These are phyloP conservation scores for Aureobasidium sp. DNA, from an alignment of 2,329 filamentous ascomycete genomes.

Conservation along the genomic window DNA sequence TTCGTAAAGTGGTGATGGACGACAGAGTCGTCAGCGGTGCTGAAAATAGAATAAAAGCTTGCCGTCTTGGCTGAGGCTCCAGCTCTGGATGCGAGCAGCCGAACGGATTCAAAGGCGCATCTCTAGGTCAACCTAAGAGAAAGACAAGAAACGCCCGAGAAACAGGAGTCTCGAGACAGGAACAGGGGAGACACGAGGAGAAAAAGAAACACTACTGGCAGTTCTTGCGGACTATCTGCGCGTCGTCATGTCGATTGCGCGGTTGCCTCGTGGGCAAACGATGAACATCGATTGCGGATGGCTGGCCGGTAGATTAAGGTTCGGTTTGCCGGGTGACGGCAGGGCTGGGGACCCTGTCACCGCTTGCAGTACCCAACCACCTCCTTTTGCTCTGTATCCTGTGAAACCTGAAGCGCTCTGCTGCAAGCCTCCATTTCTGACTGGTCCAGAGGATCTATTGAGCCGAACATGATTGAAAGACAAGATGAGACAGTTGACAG, in stretches of 20 bases:
- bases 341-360: neutral
- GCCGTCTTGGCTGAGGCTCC: neutral
- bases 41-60: slow-evolving; percentile 3
- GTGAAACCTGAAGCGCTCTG: slow-evolving; percentile 2
- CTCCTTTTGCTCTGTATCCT: neutral
- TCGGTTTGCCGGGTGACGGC: neutral
- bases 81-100: slow-evolving; percentile 7
- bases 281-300: slow-evolving; percentile 9
- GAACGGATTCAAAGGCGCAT: slow-evolving; percentile 6
- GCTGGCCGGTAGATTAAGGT: slow-evolving; percentile 8
- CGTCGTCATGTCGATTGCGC: slow-evolving; percentile 15
- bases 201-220: slow-evolving; percentile 9
- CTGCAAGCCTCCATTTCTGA: neutral
- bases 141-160: slow-evolving; percentile 7
- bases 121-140: slow-evolving; percentile 6
- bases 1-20: neutral
- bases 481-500: neutral
- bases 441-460: neutral
- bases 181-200: neutral
- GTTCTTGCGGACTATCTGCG: slow-evolving; percentile 1
- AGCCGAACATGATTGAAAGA: neutral
- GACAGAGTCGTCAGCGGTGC: slow-evolving; percentile 3
- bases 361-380: slow-evolving; percentile 6
- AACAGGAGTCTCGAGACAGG: neutral
- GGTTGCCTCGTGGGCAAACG: slow-evolving; percentile 12